Percentiles rank a stretch among this genome's conserved stretches.
These are phyloP conservation scores for Ichthyophthirius multifiliis DNA, from an alignment of 169 alveolate species.

Conservation along the genomic window DNA sequence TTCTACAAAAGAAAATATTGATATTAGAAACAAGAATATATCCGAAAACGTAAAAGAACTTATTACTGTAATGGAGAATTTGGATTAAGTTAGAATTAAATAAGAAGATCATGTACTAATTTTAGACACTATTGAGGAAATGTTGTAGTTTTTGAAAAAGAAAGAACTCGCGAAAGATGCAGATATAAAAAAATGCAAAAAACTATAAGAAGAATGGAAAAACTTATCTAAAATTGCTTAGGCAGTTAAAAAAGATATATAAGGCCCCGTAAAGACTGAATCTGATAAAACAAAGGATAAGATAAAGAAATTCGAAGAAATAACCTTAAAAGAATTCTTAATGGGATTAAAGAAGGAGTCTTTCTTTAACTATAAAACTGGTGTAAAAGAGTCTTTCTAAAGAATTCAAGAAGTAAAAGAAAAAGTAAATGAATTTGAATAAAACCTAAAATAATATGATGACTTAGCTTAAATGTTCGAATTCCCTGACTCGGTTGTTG, in stretches of 20 bases:
- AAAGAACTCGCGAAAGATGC: constrained; percentile 74
- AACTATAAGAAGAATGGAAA: constrained; percentile 77
- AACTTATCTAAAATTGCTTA: constrained; percentile 71
- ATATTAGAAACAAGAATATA: constrained; percentile 55
- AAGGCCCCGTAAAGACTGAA: constrained; percentile 84
- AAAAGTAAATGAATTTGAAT: constrained; percentile 65
- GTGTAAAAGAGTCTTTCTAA: constrained; percentile 82
- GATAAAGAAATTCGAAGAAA: constrained; percentile 88
- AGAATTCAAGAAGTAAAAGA: constrained; percentile 69
- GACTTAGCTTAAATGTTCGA: constrained; percentile 87
- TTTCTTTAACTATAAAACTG: constrained; percentile 88
- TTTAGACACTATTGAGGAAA: constrained; percentile 72
- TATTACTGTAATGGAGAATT: constrained; percentile 60
- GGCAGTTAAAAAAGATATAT: constrained; percentile 83
- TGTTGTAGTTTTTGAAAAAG: constrained; percentile 72
- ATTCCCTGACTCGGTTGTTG: constrained; percentile 88
- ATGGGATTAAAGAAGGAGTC: constrained; percentile 85
- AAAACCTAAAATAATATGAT: constrained; percentile 68
- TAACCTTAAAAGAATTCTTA: constrained; percentile 76
- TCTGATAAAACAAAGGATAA: constrained; percentile 78
- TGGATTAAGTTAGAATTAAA: constrained; percentile 43
- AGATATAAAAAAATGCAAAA: constrained; percentile 77
- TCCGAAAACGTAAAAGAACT: constrained; percentile 33
- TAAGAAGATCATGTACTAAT: constrained; percentile 42
- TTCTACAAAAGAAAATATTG: constrained; percentile 65